Conservation (phyloP, 108 stramenopile genomes). For the Poteriospumella lacustris region DNA sequence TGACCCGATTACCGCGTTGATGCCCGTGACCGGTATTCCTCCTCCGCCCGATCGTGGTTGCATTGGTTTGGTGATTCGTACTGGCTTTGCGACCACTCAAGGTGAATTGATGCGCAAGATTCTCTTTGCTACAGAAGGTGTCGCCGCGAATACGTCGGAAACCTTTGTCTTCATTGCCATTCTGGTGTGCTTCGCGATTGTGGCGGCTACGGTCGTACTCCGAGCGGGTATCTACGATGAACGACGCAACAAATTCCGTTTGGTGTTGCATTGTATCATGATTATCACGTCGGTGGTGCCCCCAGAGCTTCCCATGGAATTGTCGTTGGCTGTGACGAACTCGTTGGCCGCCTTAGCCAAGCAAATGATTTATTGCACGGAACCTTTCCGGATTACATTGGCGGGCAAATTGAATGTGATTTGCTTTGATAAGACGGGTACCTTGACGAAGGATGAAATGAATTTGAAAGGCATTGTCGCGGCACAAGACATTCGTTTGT, state of each 20-base stretch:
- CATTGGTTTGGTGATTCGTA: conserved; percentile 74
- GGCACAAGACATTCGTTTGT: neutral
- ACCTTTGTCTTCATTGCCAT: conserved; percentile 77
- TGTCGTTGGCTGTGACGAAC: conserved; percentile 85
- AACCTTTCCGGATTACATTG: conserved; percentile 87
- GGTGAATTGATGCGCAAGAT: conserved; percentile 86
- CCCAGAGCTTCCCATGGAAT: conserved; percentile 94
- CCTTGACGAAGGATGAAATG: conserved; percentile 87
- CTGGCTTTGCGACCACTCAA: conserved; percentile 89
- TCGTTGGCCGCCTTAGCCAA: conserved; percentile 70
- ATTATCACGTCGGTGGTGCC: conserved; percentile 90
- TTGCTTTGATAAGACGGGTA: conserved; percentile 96
- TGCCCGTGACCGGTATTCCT: conserved; percentile 35
- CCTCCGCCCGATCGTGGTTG: conserved; percentile 73
- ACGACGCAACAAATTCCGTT: conserved; percentile 74
- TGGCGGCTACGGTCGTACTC: conserved; percentile 72
- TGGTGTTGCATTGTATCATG: conserved; percentile 88
- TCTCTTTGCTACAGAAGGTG: conserved; percentile 64
- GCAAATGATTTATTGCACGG: conserved; percentile 76
- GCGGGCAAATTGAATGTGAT: conserved; percentile 63
- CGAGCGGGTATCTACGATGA: conserved; percentile 69
- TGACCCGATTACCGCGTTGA: neutral
- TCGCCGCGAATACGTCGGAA: conserved; percentile 68
- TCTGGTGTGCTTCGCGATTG: conserved; percentile 75
- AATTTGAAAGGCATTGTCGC: conserved; percentile 68